A percentile compares a stretch with the other conserved stretches of the same genome.
phyloP scores from a whole-genome alignment of 2,329 filamentous ascomycete species.

The Emydomyces testavorans region DNA sequence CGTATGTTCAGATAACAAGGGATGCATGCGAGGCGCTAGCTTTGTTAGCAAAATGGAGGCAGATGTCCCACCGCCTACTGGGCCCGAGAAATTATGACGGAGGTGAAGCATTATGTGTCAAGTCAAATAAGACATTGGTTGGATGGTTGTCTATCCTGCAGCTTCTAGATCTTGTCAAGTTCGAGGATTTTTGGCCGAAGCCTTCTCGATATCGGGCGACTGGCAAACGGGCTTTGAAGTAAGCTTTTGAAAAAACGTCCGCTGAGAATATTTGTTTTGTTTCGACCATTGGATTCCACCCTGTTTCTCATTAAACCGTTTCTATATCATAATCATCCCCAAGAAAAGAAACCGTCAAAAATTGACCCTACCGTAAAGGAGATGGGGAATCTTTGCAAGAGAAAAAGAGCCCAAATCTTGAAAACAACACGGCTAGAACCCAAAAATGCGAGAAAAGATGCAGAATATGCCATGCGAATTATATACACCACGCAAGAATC shows the following conservation, averaged over 20 bases:
- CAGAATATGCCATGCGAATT: background rate
- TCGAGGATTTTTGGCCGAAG: too few relatives aligned
- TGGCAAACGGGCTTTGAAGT: too few relatives aligned
- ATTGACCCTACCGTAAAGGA: background rate
- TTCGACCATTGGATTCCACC: background rate
- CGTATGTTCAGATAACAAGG: too few relatives aligned
- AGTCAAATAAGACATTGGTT: too few relatives aligned
- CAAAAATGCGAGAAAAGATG: background rate
- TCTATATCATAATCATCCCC: background rate
- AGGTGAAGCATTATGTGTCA: too few relatives aligned
- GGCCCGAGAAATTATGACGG: too few relatives aligned
- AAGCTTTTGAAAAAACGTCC: background rate
- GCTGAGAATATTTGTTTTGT: background rate
- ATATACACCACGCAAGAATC: background rate
- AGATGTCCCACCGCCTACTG: too few relatives aligned
- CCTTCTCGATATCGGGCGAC: too few relatives aligned
- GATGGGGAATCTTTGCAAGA: background rate
- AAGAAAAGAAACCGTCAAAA: background rate
- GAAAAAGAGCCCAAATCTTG: background rate
- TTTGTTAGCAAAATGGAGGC: too few relatives aligned
- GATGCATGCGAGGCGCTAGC: too few relatives aligned
- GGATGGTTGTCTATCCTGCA: too few relatives aligned
- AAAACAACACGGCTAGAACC: background rate
- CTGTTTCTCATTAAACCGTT: conserved; percentile 6
- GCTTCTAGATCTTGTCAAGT: too few relatives aligned